Evolutionary conservation across 768 basidiomycete species (phyloP), one percentile per base, ranked within the genome.

Genomic region (Amylocystis lapponica): DNA sequence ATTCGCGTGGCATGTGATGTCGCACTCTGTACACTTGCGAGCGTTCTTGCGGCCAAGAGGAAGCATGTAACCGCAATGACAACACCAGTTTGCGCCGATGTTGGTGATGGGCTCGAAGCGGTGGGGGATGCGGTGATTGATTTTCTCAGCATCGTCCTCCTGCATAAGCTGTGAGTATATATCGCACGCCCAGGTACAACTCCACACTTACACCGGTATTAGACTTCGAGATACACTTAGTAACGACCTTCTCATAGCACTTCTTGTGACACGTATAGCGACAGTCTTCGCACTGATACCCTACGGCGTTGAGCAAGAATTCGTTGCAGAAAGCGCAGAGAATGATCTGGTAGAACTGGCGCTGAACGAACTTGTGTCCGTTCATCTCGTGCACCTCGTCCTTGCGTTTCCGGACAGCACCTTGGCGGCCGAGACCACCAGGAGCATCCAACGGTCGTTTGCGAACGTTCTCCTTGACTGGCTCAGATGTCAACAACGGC

Each of bases 261-360:
- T 95, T 95, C 74, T 94, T 95, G 75, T 99, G 96, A 65, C 96
- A 99, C 3, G 91, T 92, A 64, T 98, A 99, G 49, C 92, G 84
- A 64, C 96, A 99, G 61, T 99, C 96, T 59, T 98, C 96, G 72
- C 96, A 99, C 67, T 97, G 95, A 65, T 93, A 96, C n/a, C 96
- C 96, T 47, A 86, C 74, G 2, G 92, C 95, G 49, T 98, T 97
- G 62, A 97, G 86, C 45, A 99, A 73, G 70, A 99, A 98, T 57
- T 98, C 95, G 66, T 80, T 84, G 70, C 96, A 99, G 66, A 96
- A 91, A 3, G 96, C 96, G 62, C 96, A 99, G 40, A 97, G 76
- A 75, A 99, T 96, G 60, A 98, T 81, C 62, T 97, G 94, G 64
- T 96, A 98, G 72, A 99, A 99, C 66, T 98, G 96, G 35, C 84